phyloP scores from a whole-genome alignment of 139 green algal species.

The Picochlorum sp. region DNA sequence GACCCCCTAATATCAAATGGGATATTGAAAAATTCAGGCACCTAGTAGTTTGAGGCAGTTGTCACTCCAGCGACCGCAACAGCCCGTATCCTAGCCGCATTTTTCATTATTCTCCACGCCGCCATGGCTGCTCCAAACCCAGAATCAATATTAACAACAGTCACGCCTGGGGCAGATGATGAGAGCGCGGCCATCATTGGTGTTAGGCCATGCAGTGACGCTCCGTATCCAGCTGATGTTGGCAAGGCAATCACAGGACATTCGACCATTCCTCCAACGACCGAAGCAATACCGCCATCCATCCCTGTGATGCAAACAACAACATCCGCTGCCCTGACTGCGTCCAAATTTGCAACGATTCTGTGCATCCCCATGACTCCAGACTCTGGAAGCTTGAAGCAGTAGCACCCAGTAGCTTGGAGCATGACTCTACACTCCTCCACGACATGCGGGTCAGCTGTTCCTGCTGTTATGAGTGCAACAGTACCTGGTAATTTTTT shows the following conservation, averaged over 20 bases:
- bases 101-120: conserved; percentile 52
- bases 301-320: conserved; percentile 69
- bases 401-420: conserved; percentile 51
- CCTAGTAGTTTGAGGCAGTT: no score
- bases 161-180: conserved; percentile 45
- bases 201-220: conserved; percentile 42
- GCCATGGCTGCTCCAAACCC: conserved; percentile 49
- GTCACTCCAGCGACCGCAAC: not conserved
- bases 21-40: no score
- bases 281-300: conserved; percentile 51
- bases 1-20: no score
- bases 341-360: conserved; percentile 24
- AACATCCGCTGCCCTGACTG: conserved; percentile 55
- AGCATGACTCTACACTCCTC: conserved; percentile 61
- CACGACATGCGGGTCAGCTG: conserved; percentile 37
- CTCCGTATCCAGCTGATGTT: conserved; percentile 54
- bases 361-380: conserved; percentile 51
- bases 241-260: conserved; percentile 58
- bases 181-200: conserved; percentile 50
- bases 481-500: conserved; percentile 55
- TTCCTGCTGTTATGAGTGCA: conserved; percentile 53
- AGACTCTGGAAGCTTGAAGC: conserved; percentile 44
- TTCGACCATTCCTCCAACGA: conserved; percentile 67
- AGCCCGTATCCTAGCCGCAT: conserved; percentile 15
- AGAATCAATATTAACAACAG: conserved; percentile 70